These are phyloP conservation scores for Gymnopilus junonius DNA, from an alignment of 768 basidiomycete species.

Conservation along the genomic window DNA sequence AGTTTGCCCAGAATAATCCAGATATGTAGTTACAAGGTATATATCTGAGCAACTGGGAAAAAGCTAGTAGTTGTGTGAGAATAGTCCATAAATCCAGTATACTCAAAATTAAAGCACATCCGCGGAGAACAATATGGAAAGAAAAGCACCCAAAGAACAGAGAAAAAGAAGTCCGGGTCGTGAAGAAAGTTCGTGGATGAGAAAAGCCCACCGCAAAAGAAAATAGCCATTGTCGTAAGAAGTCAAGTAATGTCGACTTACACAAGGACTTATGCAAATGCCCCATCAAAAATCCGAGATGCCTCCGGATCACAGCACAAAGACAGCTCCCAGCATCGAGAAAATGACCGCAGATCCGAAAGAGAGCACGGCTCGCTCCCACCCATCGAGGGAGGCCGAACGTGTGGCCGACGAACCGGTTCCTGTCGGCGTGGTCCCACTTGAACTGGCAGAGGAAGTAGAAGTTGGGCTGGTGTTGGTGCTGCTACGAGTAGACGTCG, in stretches of 20 bases:
- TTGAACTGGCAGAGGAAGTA: background rate
- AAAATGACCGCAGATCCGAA: slow-evolving; percentile 29
- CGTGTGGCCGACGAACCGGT: slow-evolving; percentile 14
- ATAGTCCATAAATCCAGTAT: background rate
- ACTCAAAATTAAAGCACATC: background rate
- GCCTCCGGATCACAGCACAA: slow-evolving; percentile 27
- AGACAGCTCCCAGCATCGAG: slow-evolving; percentile 27
- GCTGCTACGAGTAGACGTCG: background rate
- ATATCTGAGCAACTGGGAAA: background rate
- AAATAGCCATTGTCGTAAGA: background rate
- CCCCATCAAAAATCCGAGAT: background rate
- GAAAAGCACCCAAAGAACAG: background rate
- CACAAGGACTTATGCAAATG: background rate
- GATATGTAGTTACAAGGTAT: background rate
- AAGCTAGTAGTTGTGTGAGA: background rate
- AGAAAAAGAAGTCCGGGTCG: background rate
- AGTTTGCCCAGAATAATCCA: background rate
- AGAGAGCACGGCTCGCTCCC: slow-evolving; percentile 28
- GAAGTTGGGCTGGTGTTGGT: background rate
- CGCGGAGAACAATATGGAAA: background rate
- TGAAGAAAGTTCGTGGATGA: background rate
- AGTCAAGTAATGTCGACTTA: no score
- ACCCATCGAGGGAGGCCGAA: slow-evolving; percentile 16
- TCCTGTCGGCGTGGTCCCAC: slow-evolving; percentile 4
- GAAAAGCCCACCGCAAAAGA: background rate